Evolutionary conservation across 306 rosid species (phyloP).

Genomic region (Lagenaria siceraria): DNA sequence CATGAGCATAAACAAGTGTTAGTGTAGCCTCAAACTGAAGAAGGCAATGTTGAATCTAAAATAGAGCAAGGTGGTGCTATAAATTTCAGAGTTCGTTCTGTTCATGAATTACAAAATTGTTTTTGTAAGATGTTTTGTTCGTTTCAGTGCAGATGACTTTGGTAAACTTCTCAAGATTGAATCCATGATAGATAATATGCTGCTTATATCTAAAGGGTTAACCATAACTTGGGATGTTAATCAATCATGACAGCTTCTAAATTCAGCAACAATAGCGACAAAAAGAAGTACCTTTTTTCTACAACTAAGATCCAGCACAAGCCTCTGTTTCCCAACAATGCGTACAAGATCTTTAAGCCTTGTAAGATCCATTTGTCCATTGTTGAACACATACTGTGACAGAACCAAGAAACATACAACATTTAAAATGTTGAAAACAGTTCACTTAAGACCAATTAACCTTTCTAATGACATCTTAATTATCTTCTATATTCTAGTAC

Average conservation of each 20-base stretch:
- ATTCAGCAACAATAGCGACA: neutral
- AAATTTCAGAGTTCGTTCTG: neutral
- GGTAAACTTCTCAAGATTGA: neutral
- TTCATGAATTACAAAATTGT: too few species aligned
- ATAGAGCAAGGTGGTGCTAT: neutral
- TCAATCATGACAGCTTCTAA: neutral
- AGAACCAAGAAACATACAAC: neutral
- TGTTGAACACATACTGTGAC: constrained; percentile 70
- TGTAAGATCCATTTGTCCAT: constrained; percentile 83
- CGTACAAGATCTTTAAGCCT: constrained; percentile 71
- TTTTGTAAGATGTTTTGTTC: too few species aligned
- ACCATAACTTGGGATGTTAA: neutral
- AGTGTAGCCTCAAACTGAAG: constrained; percentile 8
- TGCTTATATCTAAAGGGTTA: neutral
- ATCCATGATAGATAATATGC: neutral
- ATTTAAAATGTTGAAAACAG: neutral
- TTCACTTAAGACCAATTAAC: neutral
- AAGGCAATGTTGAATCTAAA: constrained; percentile 1
- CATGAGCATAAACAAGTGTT: neutral
- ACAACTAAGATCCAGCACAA: constrained; percentile 96
- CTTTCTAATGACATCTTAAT: neutral
- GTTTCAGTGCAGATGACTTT: neutral
- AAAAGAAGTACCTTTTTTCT: constrained; percentile 56
- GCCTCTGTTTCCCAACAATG: constrained; percentile 74
- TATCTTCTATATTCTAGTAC: neutral